phyloP scores from a whole-genome alignment of 768 basidiomycete genomes.

The Fomitopsis serialis region DNA sequence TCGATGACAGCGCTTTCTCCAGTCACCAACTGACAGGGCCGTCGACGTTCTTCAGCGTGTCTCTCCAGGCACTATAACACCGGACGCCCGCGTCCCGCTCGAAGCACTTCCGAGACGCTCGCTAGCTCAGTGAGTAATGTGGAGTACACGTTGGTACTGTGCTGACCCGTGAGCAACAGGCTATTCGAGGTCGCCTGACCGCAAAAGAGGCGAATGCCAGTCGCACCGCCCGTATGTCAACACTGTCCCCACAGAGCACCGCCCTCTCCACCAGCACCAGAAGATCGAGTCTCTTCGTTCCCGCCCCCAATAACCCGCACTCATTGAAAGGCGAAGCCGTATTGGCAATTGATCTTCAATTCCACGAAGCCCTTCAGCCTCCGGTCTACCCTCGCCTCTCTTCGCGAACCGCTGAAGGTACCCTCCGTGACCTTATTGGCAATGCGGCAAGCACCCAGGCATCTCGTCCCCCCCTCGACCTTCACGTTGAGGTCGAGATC shows the following conservation, averaged over 20 bases:
- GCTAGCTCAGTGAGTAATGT: neutral
- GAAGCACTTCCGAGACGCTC: neutral
- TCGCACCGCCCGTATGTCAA: neutral
- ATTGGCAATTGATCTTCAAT: conserved; percentile 13
- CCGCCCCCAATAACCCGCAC: neutral
- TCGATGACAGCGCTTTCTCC: neutral
- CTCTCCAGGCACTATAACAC: neutral
- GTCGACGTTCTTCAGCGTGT: neutral
- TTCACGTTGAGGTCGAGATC: neutral
- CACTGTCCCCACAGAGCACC: neutral
- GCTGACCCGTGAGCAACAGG: neutral
- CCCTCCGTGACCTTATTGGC: too few species aligned
- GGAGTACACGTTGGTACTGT: neutral
- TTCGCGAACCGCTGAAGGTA: too few species aligned
- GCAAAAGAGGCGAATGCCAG: neutral
- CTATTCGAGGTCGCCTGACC: neutral
- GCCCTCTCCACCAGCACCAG: neutral
- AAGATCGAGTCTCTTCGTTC: neutral
- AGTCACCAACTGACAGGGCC: neutral
- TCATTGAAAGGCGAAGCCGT: conserved; percentile 14
- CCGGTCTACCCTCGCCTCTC: too few species aligned
- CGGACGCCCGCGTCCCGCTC: neutral
- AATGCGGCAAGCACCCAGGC: too few species aligned
- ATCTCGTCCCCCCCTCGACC: neutral
- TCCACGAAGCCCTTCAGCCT: conserved; percentile 4